A percentile compares a stretch with the other conserved stretches of the same genome.
phyloP scores from a whole-genome alignment of 352 stramenopile genomes.

The Phytophthora multivora region DNA sequence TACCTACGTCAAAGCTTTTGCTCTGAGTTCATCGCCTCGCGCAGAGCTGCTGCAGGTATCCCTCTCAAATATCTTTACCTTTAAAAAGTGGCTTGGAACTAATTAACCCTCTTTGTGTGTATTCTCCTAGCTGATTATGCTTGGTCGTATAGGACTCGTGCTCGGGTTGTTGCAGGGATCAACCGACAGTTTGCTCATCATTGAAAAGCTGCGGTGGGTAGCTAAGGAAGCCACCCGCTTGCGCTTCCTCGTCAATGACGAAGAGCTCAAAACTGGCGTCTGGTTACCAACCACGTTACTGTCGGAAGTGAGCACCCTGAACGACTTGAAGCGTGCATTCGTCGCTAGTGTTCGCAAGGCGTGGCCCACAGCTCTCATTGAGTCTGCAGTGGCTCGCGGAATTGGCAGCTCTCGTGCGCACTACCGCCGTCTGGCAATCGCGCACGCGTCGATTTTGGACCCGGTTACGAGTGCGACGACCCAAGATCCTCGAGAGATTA shows the following conservation, averaged over 20 bases:
- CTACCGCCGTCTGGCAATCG: constrained; percentile 17
- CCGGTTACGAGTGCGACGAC: constrained; percentile 10
- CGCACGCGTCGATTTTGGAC: constrained; percentile 33
- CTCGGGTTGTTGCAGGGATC: constrained; percentile 24
- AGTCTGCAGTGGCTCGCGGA: constrained; percentile 10
- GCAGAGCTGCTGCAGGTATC: constrained; percentile 53
- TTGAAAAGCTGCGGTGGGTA: constrained; percentile 27
- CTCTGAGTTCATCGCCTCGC: constrained; percentile 32
- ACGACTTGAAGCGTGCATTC: constrained; percentile 41
- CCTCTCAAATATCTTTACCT: background rate
- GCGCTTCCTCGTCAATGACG: constrained; percentile 30
- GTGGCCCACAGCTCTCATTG: constrained; percentile 38
- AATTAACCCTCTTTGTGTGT: constrained; percentile 6
- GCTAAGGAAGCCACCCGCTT: constrained; percentile 30
- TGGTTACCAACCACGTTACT: constrained; percentile 35
- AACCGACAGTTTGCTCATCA: constrained; percentile 12
- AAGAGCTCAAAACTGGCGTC: constrained; percentile 15
- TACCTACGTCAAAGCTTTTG: constrained; percentile 45
- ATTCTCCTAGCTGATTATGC: constrained; percentile 38
- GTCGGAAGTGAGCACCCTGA: constrained; percentile 28
- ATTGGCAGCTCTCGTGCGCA: background rate
- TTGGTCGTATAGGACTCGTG: constrained; percentile 45
- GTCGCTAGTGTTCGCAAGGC: constrained; percentile 30
- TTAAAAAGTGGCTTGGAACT: background rate
- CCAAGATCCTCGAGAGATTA: constrained; percentile 51